Conservation (phyloP, 805 yeast genomes). For the Yamadazyma phyllophila region DNA sequence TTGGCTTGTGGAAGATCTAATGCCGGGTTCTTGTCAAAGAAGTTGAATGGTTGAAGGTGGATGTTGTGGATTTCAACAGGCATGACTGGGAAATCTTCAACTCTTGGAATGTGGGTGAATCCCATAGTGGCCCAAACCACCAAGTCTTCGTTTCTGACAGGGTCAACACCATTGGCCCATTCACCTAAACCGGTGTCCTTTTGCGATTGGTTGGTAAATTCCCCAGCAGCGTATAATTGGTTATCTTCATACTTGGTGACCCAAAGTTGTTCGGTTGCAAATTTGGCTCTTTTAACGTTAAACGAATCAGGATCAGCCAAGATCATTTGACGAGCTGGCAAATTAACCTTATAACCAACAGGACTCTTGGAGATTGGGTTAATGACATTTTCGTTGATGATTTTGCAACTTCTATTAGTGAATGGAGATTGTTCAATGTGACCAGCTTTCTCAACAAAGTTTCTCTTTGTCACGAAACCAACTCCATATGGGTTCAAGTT, state of each 20-base stretch:
- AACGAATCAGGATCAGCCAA: slow-evolving; percentile 61
- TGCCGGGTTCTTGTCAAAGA: slow-evolving; percentile 77
- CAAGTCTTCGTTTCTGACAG: slow-evolving; percentile 69
- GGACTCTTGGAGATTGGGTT: slow-evolving; percentile 70
- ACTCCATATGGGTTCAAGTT: slow-evolving; percentile 62
- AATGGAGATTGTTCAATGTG: slow-evolving; percentile 71
- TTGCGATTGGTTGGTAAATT: slow-evolving; percentile 78
- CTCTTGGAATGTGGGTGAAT: slow-evolving; percentile 77
- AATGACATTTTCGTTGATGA: slow-evolving; percentile 69
- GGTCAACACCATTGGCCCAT: slow-evolving; percentile 68
- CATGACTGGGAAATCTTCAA: slow-evolving; percentile 89
- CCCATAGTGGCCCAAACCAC: slow-evolving; percentile 84
- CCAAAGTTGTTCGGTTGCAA: slow-evolving; percentile 78
- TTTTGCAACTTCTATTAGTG: slow-evolving; percentile 71
- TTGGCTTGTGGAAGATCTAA: slow-evolving; percentile 72
- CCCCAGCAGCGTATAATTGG: slow-evolving; percentile 78
- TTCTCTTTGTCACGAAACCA: slow-evolving; percentile 66
- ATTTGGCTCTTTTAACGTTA: slow-evolving; percentile 69
- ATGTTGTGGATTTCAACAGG: slow-evolving; percentile 74
- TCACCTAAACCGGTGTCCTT: slow-evolving; percentile 65
- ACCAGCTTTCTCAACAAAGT: slow-evolving; percentile 67
- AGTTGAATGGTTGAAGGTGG: slow-evolving; percentile 65
- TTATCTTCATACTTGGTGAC: slow-evolving; percentile 75
- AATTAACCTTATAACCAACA: slow-evolving; percentile 70
- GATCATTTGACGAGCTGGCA: slow-evolving; percentile 77